Base-by-base conservation (phyloP, 2,329 filamentous ascomycete species). In the Neopestalotiopsis clavispora region DNA sequence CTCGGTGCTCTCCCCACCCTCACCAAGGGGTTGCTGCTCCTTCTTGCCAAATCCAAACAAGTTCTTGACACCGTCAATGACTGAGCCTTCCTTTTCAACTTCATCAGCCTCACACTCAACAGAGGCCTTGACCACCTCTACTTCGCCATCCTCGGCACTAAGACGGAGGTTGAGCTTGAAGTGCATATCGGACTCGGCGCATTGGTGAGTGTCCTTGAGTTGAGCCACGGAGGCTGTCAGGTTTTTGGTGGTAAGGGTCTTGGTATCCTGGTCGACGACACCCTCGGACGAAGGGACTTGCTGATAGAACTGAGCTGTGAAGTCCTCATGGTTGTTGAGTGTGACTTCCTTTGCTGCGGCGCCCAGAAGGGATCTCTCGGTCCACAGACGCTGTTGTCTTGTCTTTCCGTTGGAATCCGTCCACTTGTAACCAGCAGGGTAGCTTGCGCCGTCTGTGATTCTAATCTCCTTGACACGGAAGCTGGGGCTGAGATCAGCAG, bases 391-490 rank as follows among this genome's bases (percentile, higher is more conserved):
- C 83, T 97, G 94, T 74, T 91, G 89, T 76, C 91, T 89, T 65
- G 89, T 84, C 83, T 95, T 93, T 56, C 89, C 87, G 71, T 92
- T 90, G 68, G 89, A 85, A 69, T 84, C 85, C 49, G 84, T 89
- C 89, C 94, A 97, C 79, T 91, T 92, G 75, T 97, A 87, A 68
- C 90, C 90, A 34, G 92, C 87, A 2, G 90, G 84, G 78, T 96
- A 98, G 58, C 86, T 86, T 57, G 93, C 88, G 28, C 88, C 89
- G 75, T 99, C 96, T n/a, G 85, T 87, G 65, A 93, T 89, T 69
- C 93, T 88, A 73, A 99, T 99, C 78, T 98, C 96, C 86, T 98
- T 99, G 78, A 99, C 96, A 71, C 94, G 92, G 90, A 99, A 99
- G 79, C 93, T 95, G 56, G 95, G 94, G 82, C 94, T 98, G 69